Evolutionary conservation across 2,329 filamentous ascomycete genomes (phyloP).

Genomic region (Orbilia javanica): DNA sequence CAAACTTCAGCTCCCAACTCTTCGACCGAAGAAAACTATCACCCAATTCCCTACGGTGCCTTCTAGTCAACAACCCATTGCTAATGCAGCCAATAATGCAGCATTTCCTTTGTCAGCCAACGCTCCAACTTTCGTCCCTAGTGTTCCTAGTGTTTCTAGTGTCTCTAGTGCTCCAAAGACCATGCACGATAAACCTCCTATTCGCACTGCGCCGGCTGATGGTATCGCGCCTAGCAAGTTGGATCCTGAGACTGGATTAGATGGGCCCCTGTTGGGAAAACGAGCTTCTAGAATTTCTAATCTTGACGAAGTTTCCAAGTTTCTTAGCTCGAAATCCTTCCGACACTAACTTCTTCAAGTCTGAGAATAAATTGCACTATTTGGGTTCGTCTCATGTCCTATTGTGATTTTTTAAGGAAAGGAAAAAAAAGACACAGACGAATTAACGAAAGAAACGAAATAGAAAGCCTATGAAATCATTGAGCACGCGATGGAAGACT

Average conservation of each 20-base stretch:
- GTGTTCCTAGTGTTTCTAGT: too few species aligned
- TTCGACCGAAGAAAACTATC: slow-evolving; percentile 3
- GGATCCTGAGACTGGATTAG: neutral
- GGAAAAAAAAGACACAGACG: neutral
- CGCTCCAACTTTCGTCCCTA: neutral
- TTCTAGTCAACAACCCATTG: neutral
- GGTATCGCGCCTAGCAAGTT: neutral
- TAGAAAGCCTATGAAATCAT: too few species aligned
- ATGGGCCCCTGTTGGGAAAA: slow-evolving; percentile 32
- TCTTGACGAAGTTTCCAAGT: neutral
- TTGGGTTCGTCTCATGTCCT: neutral
- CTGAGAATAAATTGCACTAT: neutral
- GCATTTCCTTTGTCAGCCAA: neutral
- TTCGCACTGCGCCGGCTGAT: neutral
- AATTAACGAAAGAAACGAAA: too few species aligned
- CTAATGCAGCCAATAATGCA: neutral
- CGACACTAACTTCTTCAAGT: neutral
- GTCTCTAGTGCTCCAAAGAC: neutral
- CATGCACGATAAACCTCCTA: neutral
- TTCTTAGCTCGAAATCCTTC: neutral
- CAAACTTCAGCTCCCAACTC: slow-evolving; percentile 19
- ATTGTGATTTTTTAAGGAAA: neutral
- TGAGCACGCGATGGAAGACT: neutral
- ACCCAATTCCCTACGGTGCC: neutral
- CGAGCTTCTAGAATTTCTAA: slow-evolving; percentile 37